phyloP scores from a whole-genome alignment of 352 stramenopile genomes.

The Pythium scleroteichum region DNA sequence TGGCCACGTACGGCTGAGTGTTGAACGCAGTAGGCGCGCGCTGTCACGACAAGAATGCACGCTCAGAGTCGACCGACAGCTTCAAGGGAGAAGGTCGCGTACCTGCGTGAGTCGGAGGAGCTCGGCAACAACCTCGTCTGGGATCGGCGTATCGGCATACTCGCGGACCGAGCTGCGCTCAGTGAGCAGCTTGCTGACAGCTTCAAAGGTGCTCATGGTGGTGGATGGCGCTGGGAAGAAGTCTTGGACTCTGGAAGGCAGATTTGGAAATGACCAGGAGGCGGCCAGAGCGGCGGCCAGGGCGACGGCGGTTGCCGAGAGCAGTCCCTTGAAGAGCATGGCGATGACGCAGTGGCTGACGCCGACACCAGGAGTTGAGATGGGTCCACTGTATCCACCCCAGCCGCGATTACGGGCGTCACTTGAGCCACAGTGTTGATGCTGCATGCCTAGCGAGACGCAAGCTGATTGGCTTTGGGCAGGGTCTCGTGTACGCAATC shows the following conservation, averaged over 20 bases:
- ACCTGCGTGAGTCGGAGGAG: conserved; percentile 29
- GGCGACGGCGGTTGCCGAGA: conserved; percentile 1
- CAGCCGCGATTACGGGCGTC: conserved; percentile 10
- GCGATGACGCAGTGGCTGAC: background rate
- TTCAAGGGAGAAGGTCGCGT: background rate
- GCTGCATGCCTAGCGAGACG: background rate
- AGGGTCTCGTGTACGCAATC: too few relatives aligned
- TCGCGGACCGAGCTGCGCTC: conserved; percentile 24
- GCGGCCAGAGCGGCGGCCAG: background rate
- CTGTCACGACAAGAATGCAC: background rate
- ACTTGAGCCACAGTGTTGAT: conserved; percentile 9
- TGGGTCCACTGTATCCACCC: background rate
- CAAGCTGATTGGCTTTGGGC: too few relatives aligned
- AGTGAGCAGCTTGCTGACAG: conserved; percentile 19
- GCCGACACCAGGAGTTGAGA: background rate
- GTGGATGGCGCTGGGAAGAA: background rate
- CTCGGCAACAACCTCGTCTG: conserved; percentile 30
- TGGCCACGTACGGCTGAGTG: conserved; percentile 41
- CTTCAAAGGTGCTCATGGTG: conserved; percentile 23
- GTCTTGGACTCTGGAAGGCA: conserved; percentile 4
- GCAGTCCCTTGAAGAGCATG: conserved; percentile 3
- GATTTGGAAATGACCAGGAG: conserved; percentile 18
- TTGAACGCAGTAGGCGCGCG: conserved; percentile 46
- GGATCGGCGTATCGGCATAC: conserved; percentile 24
- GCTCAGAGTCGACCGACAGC: too few relatives aligned